A percentile compares a stretch with the other conserved stretches of the same genome.
Evolutionary conservation across 2,329 filamentous ascomycete genomes (phyloP).

Genomic region (Endoconidiophora polonica): DNA sequence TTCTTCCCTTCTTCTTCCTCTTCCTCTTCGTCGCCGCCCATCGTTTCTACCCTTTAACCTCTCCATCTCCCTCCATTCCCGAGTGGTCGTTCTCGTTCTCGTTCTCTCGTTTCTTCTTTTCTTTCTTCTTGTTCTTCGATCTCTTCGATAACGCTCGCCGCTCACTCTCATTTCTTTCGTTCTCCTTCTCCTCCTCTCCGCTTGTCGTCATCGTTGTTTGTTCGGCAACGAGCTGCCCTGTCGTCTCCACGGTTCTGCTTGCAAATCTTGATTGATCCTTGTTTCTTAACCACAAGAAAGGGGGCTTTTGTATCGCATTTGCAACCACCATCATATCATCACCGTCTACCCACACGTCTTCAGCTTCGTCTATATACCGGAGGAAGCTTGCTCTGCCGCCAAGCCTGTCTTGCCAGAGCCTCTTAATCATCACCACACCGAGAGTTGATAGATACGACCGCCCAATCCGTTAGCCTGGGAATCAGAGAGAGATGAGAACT

Average conservation of each 20-base stretch:
- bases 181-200: constrained; percentile 1
- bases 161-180: background rate
- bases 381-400: background rate
- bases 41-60: background rate
- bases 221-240: background rate
- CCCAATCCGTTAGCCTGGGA: constrained; percentile 6
- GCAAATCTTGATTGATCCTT: constrained; percentile 7
- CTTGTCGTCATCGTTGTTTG: background rate
- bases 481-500: constrained; percentile 12
- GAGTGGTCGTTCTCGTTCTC: background rate
- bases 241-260: background rate
- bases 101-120: constrained; percentile 3
- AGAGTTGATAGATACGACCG: constrained; percentile 7
- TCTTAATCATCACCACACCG: background rate
- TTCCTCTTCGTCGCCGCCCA: background rate
- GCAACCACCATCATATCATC: background rate
- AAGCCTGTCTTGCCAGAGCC: too few relatives aligned
- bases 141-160: background rate
- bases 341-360: background rate
- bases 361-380: too few relatives aligned
- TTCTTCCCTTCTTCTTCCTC: constrained; percentile 21
- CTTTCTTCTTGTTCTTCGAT: constrained; percentile 1
- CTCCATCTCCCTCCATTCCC: constrained; percentile 1
- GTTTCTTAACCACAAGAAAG: background rate
- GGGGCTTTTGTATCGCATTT: too few relatives aligned